These are phyloP conservation scores for Hymenoscyphus linearis DNA, from an alignment of 2,329 filamentous ascomycete species.

Conservation along the genomic window DNA sequence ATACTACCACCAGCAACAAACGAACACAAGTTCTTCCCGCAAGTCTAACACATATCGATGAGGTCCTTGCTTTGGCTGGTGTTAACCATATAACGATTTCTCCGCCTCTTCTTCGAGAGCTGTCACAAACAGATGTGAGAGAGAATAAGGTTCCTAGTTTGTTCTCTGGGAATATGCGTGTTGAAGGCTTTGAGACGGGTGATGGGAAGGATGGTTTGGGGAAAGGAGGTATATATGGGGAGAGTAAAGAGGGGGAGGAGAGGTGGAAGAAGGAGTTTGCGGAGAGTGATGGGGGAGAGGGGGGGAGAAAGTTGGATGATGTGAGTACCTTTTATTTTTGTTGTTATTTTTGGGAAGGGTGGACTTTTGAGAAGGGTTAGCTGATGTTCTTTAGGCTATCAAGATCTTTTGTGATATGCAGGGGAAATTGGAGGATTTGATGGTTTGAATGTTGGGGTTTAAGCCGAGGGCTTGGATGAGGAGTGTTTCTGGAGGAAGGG, in stretches of 20 bases:
- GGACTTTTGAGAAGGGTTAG: neutral
- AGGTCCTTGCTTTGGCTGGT: slow-evolving; percentile 54
- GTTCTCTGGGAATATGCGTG: slow-evolving; percentile 17
- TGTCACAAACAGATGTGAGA: slow-evolving; percentile 13
- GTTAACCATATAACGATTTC: slow-evolving; percentile 55
- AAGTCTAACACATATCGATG: slow-evolving; percentile 50
- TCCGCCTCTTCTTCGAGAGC: slow-evolving; percentile 40
- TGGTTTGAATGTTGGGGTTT: slow-evolving; percentile 13
- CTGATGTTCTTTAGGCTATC: slow-evolving; percentile 38
- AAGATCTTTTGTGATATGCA: slow-evolving; percentile 55
- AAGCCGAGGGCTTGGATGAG: too few relatives aligned
- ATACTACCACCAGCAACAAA: slow-evolving; percentile 34
- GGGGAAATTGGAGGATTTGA: slow-evolving; percentile 41
- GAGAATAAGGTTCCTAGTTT: slow-evolving; percentile 11
- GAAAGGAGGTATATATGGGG: slow-evolving; percentile 24
- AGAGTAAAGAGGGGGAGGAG: slow-evolving; percentile 38
- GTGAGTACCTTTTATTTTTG: slow-evolving; percentile 28
- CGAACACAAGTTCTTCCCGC: slow-evolving; percentile 51
- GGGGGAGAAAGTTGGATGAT: slow-evolving; percentile 45
- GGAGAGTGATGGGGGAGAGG: slow-evolving; percentile 36
- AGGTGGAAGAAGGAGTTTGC: slow-evolving; percentile 47
- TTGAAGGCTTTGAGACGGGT: neutral
- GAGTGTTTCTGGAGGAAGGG: too few relatives aligned
- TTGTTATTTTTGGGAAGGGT: neutral
- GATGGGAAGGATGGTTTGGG: slow-evolving; percentile 21